These are phyloP conservation scores for Chrysanthemum lavandulifolium DNA, from an alignment of 129 eudicot species.

Conservation along the genomic window DNA sequence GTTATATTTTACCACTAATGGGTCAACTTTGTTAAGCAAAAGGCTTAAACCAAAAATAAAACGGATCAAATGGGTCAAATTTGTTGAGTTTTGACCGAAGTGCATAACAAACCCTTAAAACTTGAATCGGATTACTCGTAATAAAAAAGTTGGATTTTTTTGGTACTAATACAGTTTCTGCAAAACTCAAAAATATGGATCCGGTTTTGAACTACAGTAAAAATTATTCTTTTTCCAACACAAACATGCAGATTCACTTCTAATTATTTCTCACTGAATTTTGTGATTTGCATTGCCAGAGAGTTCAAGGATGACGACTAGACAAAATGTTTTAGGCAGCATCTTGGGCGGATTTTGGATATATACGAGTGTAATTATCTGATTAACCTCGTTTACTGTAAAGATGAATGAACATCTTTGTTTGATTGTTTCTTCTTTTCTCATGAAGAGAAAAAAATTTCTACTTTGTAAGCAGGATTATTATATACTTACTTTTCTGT, in stretches of 20 bases:
- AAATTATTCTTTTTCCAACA: no score
- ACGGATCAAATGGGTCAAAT: not conserved
- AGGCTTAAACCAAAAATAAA: not conserved
- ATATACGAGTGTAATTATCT: constrained; percentile 30
- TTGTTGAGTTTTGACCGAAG: not conserved
- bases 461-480: no score
- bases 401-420: constrained; percentile 35
- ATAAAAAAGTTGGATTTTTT: no score
- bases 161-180: no score
- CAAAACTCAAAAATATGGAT: no score
- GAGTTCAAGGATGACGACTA: constrained; percentile 98
- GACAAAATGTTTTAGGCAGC: constrained; percentile 19
- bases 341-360: constrained; percentile 11
- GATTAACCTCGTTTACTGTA: constrained; percentile 32
- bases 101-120: not conserved
- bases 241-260: no score
- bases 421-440: constrained; percentile 19
- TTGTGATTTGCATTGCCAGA: constrained; percentile 48
- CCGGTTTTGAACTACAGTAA: no score
- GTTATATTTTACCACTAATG: not conserved
- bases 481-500: constrained; percentile 5
- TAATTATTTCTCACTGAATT: not conserved
- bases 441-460: no score
- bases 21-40: not conserved
- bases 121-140: no score